Evolutionary conservation across 108 stramenopile species (phyloP).

Genomic region (Fistulifera solaris): DNA sequence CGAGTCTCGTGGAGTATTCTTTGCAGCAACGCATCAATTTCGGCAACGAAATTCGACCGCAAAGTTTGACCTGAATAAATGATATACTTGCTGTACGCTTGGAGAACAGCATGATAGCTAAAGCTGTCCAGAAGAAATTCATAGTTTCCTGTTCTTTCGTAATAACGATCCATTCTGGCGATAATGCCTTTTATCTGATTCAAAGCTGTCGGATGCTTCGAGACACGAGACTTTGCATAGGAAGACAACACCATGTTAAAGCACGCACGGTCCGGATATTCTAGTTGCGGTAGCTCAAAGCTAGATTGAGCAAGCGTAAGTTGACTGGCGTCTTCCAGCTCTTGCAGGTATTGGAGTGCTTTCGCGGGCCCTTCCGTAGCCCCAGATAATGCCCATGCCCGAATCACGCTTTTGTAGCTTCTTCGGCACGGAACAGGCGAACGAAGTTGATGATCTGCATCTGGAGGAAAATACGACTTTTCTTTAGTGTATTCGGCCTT

Average conservation of each 20-base stretch:
- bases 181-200: conserved; percentile 2
- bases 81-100: conserved; percentile 4
- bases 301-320: background rate
- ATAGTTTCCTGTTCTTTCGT: background rate
- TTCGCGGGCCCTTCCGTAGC: background rate
- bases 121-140: conserved; percentile 1
- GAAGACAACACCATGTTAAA: background rate
- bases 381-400: conserved; percentile 5
- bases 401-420: background rate
- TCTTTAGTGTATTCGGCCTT: conserved; percentile 3
- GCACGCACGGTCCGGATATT: conserved; percentile 2
- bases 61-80: background rate
- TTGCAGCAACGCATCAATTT: background rate
- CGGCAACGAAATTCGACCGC: background rate
- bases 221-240: conserved; percentile 2
- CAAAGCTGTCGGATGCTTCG: conserved; percentile 2
- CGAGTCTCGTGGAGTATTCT: background rate
- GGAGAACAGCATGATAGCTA: conserved; percentile 4
- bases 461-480: background rate
- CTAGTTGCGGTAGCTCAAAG: background rate
- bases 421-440: background rate
- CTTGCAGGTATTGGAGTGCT: background rate
- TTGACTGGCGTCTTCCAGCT: background rate
- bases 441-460: background rate
- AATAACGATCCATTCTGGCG: conserved; percentile 3